Evolutionary conservation across 2,329 filamentous ascomycete species (phyloP), one percentile per base, ranked within the genome.

Genomic region (Apiospora malaysiana): DNA sequence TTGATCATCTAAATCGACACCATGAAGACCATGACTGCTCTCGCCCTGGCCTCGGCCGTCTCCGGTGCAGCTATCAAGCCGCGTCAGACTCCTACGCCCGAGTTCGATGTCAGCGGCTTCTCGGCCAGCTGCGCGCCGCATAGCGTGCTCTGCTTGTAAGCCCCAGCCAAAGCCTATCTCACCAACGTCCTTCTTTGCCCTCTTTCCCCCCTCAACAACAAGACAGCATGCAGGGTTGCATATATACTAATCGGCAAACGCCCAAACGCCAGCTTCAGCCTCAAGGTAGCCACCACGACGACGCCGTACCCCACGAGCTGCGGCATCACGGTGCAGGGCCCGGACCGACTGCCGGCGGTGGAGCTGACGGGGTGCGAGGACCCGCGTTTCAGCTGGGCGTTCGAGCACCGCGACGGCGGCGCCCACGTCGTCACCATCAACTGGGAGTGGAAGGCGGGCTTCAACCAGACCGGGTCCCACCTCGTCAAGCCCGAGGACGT

Each of bases 71-170:
- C 46, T 27, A 42, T 68, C 16, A 32, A 37, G 16, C 67, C 21
- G 1, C 67, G 46, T 25, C 67, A 68, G n/a, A 43, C 46, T 40
- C 45, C 45, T 21, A 40, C 67, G 18, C 12, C 45, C 3, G 67
- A 68, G 67, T 68, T 68, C 37, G 67, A 68, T 9, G 47, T 68
- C 23, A 37, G 46, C 32, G 18, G 51, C 46, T 68, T 68, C 37
- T 25, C 67, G 45, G 67, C 67, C 45, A 68, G 14, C 46, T 68
- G 67, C 46, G 46, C 56, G 46, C 67, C 67, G 18, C 67, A 68
- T n/a, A 49, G 67, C n/a, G 46, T 49, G 67, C 45, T 42, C 45
- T 68, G 67, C 46, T 68, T 68, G 67, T 68, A 27, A 68, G 67
- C 25, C 32, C 32, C 40, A 8, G 12, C 37, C 43, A 16, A 14